These are phyloP conservation scores for Trichoderma erinaceum DNA, from an alignment of 495 filamentous ascomycete genomes.

Conservation along the genomic window DNA sequence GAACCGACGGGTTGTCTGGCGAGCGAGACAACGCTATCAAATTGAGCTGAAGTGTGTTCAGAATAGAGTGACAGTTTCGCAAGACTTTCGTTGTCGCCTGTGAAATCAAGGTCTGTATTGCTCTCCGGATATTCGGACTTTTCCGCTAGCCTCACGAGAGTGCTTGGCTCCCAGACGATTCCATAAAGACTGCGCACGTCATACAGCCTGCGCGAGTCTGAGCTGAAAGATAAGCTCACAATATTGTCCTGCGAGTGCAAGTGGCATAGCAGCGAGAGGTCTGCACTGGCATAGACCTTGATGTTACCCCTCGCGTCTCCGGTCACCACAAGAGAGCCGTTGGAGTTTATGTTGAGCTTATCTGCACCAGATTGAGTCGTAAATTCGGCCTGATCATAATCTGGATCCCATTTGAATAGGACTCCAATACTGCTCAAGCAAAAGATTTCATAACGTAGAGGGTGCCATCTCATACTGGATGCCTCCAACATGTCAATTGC, in stretches of 20 bases:
- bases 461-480: slow-evolving; percentile 18
- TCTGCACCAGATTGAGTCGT: slow-evolving; percentile 8
- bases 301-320: slow-evolving; percentile 19
- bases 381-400: slow-evolving; percentile 16
- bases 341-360: slow-evolving; percentile 17
- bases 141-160: not conserved
- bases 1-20: not conserved
- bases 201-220: not conserved
- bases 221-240: not conserved
- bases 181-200: not conserved
- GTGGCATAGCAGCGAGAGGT: slow-evolving; percentile 14
- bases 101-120: not conserved
- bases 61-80: not conserved
- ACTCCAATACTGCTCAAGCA: slow-evolving; percentile 15
- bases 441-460: slow-evolving; percentile 14
- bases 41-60: not conserved
- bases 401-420: slow-evolving; percentile 18
- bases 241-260: not conserved
- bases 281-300: slow-evolving; percentile 23
- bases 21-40: not conserved
- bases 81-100: not conserved
- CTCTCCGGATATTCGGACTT: not conserved
- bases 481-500: slow-evolving; percentile 13
- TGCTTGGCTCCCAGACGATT: not conserved
- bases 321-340: not conserved